phyloP scores from a whole-genome alignment of 192 early-diverging fungal species.

The Coemansia pectinata region DNA sequence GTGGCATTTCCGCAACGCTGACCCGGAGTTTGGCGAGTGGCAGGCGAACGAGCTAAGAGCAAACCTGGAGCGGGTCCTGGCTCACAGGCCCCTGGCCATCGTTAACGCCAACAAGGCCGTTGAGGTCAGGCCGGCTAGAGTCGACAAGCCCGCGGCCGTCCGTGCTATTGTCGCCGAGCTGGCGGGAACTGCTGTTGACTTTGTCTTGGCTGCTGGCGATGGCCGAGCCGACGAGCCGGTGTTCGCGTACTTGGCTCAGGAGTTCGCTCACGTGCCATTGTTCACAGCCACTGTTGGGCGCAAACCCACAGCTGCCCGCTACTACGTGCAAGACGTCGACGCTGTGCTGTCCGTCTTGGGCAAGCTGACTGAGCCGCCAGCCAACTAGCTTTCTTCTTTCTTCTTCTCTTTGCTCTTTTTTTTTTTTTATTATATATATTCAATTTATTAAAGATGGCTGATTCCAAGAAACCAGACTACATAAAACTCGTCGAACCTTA shows the following conservation, averaged over 20 bases:
- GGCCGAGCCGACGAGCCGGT: conserved; percentile 96
- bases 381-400: neutral
- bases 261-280: conserved; percentile 59
- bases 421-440: neutral
- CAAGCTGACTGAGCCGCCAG: conserved; percentile 18
- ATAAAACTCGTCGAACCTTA: conserved; percentile 71
- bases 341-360: conserved; percentile 41
- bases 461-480: conserved; percentile 56
- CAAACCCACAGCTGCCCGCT: conserved; percentile 92
- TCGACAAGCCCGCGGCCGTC: conserved; percentile 91
- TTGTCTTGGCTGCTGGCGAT: conserved; percentile 85
- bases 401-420: conserved; percentile 7
- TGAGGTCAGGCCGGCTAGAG: conserved; percentile 88
- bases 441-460: neutral
- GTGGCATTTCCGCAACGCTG: conserved; percentile 97
- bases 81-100: conserved; percentile 91
- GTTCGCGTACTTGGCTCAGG: conserved; percentile 60
- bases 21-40: conserved; percentile 94
- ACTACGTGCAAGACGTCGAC: conserved; percentile 75
- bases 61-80: conserved; percentile 94
- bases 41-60: conserved; percentile 97
- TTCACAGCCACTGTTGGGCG: conserved; percentile 94
- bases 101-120: conserved; percentile 96
- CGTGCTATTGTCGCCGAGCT: conserved; percentile 86
- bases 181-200: conserved; percentile 13